phyloP scores from a whole-genome alignment of 2,329 filamentous ascomycete species.

The Fusarium incarnatum region DNA sequence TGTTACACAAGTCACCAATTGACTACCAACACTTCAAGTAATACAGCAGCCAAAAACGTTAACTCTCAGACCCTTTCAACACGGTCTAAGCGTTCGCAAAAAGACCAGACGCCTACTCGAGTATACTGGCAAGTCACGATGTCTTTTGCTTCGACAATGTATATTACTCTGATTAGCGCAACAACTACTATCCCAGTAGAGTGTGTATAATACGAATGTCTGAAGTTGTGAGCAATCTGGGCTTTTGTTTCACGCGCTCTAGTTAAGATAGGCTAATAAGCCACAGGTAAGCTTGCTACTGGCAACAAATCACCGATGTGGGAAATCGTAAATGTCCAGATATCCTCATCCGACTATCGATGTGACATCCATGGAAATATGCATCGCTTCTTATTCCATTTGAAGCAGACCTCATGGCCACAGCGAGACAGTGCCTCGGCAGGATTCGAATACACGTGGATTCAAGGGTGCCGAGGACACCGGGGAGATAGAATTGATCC shows the following conservation, averaged over 20 bases:
- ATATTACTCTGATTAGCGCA: neutral
- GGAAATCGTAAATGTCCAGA: neutral
- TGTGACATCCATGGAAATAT: neutral
- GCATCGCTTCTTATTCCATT: neutral
- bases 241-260: neutral
- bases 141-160: neutral
- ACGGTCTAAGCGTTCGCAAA: neutral
- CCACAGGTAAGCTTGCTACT: neutral
- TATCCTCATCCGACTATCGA: neutral
- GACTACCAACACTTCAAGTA: neutral
- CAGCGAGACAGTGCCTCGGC: conserved; percentile 33
- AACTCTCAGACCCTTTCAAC: neutral
- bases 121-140: neutral
- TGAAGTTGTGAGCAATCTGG: neutral
- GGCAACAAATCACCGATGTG: too few species aligned
- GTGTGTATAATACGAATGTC: neutral
- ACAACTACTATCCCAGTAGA: neutral
- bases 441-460: conserved; percentile 32
- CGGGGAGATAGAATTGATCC: conserved; percentile 16
- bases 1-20: neutral
- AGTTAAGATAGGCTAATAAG: neutral
- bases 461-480: conserved; percentile 22
- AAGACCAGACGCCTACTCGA: neutral
- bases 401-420: neutral
- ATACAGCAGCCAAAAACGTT: neutral